A percentile compares a stretch with the other conserved stretches of the same genome.
Evolutionary conservation across 192 early-diverging fungal species (phyloP).

Genomic region (Coemansia sp.): DNA sequence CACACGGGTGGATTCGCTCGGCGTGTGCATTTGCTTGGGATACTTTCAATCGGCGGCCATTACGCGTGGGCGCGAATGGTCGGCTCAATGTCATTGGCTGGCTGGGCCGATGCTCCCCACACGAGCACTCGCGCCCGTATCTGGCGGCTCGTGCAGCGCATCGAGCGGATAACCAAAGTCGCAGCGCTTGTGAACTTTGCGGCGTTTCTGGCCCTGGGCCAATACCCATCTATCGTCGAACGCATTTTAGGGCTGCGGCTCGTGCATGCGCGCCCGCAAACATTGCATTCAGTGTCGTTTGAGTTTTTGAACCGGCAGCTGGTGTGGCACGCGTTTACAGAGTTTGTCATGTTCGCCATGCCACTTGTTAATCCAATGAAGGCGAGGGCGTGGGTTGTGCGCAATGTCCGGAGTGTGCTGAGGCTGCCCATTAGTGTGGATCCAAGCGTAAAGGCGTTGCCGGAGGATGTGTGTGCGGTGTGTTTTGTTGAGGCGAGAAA

Average conservation of each 20-base stretch:
- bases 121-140: slow-evolving; percentile 51
- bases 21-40: slow-evolving; percentile 39
- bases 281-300: slow-evolving; percentile 76
- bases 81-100: slow-evolving; percentile 58
- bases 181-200: slow-evolving; percentile 78
- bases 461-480: slow-evolving; percentile 71
- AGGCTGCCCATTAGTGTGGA: slow-evolving; percentile 53
- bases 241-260: slow-evolving; percentile 78
- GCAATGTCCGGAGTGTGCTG: slow-evolving; percentile 24
- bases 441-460: slow-evolving; percentile 51
- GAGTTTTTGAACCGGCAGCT: slow-evolving; percentile 93
- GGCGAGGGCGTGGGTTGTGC: slow-evolving; percentile 36
- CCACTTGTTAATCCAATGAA: slow-evolving; percentile 67
- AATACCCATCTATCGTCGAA: slow-evolving; percentile 77
- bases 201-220: slow-evolving; percentile 78
- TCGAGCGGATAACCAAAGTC: slow-evolving; percentile 61
- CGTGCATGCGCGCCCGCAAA: slow-evolving; percentile 72
- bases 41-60: slow-evolving; percentile 66
- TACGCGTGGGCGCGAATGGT: slow-evolving; percentile 68
- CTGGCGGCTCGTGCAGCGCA: slow-evolving; percentile 58
- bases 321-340: slow-evolving; percentile 90
- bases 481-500: slow-evolving; percentile 47
- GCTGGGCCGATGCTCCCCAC: slow-evolving; percentile 70
- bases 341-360: slow-evolving; percentile 84
- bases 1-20: slow-evolving; percentile 37